These are phyloP conservation scores for Coemansia sp. DNA, from an alignment of 192 early-diverging fungal genomes.

Conservation along the genomic window DNA sequence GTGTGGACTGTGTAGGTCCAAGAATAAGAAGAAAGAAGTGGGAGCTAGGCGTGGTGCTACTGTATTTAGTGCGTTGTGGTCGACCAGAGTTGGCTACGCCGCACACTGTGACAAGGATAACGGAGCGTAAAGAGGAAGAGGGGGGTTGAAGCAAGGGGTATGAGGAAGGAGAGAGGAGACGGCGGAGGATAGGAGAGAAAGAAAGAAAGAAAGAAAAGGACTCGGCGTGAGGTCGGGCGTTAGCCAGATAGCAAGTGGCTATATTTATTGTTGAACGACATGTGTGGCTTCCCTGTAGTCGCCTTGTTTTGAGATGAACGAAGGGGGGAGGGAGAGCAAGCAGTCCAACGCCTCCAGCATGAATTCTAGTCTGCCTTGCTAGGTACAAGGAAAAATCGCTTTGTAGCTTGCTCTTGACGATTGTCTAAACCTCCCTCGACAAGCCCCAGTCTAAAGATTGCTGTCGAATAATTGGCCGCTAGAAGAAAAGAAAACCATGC, in stretches of 20 bases:
- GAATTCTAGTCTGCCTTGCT: not conserved
- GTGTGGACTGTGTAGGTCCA: not conserved
- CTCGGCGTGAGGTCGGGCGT: not conserved
- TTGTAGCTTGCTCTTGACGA: not conserved
- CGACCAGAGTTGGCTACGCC: not conserved
- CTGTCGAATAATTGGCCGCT: not conserved
- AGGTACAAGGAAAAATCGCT: not conserved
- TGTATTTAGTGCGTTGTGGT: not conserved
- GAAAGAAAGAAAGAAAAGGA: conserved; percentile 2
- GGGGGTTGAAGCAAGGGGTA: conserved; percentile 3
- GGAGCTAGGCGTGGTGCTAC: not conserved
- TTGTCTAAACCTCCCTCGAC: not conserved
- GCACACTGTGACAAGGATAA: not conserved
- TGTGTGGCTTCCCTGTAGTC: not conserved
- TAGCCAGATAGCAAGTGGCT: not conserved
- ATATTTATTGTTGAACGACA: conserved; percentile 1
- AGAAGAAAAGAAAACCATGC: not conserved
- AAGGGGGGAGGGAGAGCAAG: not conserved
- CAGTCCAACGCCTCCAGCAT: not conserved
- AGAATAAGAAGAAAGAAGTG: not conserved
- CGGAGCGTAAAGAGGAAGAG: not conserved
- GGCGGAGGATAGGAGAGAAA: not conserved
- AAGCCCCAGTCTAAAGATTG: not conserved
- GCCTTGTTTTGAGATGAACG: conserved; percentile 4
- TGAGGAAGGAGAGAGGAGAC: not conserved